A percentile compares a stretch with the other conserved stretches of the same genome.
Evolutionary conservation across 768 basidiomycete species (phyloP).

Genomic region (Tylopilus sp.): DNA sequence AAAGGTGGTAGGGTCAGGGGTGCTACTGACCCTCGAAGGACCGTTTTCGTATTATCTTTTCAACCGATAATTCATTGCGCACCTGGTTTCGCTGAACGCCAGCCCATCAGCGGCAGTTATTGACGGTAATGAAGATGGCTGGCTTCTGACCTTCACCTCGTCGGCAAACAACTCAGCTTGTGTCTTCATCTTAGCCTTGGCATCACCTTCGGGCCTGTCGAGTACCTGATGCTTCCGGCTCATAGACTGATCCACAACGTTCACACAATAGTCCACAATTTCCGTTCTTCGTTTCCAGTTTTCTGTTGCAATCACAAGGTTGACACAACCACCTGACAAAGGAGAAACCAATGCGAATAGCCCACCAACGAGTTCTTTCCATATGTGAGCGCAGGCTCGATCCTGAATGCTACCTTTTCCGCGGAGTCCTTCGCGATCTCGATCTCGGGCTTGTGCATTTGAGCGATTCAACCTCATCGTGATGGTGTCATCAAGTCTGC

Average conservation of each 20-base stretch:
- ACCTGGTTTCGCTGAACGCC: conserved; percentile 62
- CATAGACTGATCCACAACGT: conserved; percentile 63
- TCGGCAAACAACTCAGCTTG: conserved; percentile 60
- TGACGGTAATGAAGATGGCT: conserved; percentile 26
- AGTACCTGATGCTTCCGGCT: conserved; percentile 50
- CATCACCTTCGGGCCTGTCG: conserved; percentile 42
- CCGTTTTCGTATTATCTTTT: conserved; percentile 66
- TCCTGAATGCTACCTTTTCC: conserved; percentile 59
- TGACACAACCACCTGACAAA: conserved; percentile 14
- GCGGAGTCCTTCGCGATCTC: conserved; percentile 48
- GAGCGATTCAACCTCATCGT: conserved; percentile 80
- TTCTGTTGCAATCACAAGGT: conserved; percentile 32
- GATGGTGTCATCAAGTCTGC: conserved; percentile 75
- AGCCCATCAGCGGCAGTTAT: conserved; percentile 27
- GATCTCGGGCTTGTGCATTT: conserved; percentile 70
- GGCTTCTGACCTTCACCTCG: conserved; percentile 61
- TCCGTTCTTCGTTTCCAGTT: conserved; percentile 74
- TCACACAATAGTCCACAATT: conserved; percentile 73
- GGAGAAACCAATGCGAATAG: conserved; percentile 16
- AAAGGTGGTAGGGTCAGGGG: conserved; percentile 16
- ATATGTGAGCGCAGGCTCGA: conserved; percentile 70
- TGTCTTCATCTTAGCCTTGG: conserved; percentile 43
- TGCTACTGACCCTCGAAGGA: conserved; percentile 60
- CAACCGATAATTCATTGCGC: conserved; percentile 69
- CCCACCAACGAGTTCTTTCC: conserved; percentile 78